Evolutionary conservation across 805 yeast species (phyloP).

Genomic region (Candida tammaniensis): DNA sequence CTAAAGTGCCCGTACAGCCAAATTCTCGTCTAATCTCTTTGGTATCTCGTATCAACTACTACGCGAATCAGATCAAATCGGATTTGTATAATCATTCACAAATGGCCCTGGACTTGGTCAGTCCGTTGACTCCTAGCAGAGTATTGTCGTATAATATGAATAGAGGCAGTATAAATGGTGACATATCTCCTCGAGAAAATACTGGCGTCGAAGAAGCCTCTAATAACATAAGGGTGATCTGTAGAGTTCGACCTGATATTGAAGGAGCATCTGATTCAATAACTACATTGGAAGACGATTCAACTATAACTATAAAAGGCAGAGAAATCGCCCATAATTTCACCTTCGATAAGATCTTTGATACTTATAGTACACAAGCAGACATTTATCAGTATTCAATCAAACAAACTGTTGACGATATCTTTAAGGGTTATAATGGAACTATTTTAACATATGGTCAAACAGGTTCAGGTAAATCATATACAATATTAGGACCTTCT

Average conservation of each 20-base stretch:
- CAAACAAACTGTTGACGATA: slow-evolving; percentile 61
- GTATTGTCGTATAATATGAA: too few species aligned
- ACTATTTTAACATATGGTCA: slow-evolving; percentile 79
- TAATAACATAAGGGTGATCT: slow-evolving; percentile 60
- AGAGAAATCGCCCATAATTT: slow-evolving; percentile 33
- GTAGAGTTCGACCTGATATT: slow-evolving; percentile 63
- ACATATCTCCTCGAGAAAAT: too few species aligned
- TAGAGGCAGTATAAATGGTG: too few species aligned
- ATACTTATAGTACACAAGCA: slow-evolving; percentile 46
- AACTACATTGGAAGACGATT: slow-evolving; percentile 14
- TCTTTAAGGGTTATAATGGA: slow-evolving; percentile 74
- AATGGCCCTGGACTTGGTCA: too few species aligned
- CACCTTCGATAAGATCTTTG: slow-evolving; percentile 67
- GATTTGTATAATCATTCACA: too few species aligned
- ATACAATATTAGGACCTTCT: slow-evolving; percentile 70
- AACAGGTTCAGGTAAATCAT: slow-evolving; percentile 74
- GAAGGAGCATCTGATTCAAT: slow-evolving; percentile 12
- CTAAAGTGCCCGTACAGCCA: too few species aligned
- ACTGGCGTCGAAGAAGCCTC: neutral
- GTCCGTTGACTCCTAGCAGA: too few species aligned
- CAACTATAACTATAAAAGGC: slow-evolving; percentile 26
- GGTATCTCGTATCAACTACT: too few species aligned
- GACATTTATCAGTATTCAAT: slow-evolving; percentile 61
- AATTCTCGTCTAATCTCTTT: too few species aligned
- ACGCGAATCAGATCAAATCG: too few species aligned